Evolutionary conservation across 2,329 filamentous ascomycete species (phyloP), one percentile per base, ranked within the genome.

Genomic region (Trichoderma brevicompactum): DNA sequence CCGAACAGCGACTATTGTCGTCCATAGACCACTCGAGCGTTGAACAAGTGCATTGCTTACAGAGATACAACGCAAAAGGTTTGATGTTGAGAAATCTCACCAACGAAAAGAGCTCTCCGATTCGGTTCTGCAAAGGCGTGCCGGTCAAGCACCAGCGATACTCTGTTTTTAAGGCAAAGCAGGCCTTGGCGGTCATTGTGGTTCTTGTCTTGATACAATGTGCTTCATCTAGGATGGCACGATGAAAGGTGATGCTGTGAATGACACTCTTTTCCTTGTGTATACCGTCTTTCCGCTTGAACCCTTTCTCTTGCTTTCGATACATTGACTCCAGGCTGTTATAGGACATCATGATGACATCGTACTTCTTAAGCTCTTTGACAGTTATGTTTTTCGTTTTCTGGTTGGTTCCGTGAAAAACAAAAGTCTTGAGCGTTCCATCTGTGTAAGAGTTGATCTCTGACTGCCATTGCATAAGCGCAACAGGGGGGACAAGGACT

Each of bases 311-410:
- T 76, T 99, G 92, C 77, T 96, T 97, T 65, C 95, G 90, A 74
- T 93, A 92, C 73, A 97, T 89, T 0, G 94, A 96, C 77, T 98
- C 95, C 40, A 99, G 80, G 70, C 91, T 87, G 80, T 92, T 93
- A 84, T 96, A 99, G 13, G 94, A 98, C 79, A 98, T 96, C 86
- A 98, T 93, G 74, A 98, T 94, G 58, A 99, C 92, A 77, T 99
- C 88, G 78, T 89, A 96, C 70, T 89, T 87, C 77, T 89, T 90
- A 59, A 98, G 80, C 41, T 96, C 89, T 66, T 89, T 89, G 32
- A 87, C 80, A 0, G 85, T 89, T 72, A 96, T 87, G 34, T 85
- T 85, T 79, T 97, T 97, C 58, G 90, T 84, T 77, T 95, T 93
- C 17, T 87, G 76, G 69, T 97, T 96, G 15, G 93, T 93, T 53